phyloP scores from a whole-genome alignment of 192 early-diverging fungal species.

The Coemansia sp. region DNA sequence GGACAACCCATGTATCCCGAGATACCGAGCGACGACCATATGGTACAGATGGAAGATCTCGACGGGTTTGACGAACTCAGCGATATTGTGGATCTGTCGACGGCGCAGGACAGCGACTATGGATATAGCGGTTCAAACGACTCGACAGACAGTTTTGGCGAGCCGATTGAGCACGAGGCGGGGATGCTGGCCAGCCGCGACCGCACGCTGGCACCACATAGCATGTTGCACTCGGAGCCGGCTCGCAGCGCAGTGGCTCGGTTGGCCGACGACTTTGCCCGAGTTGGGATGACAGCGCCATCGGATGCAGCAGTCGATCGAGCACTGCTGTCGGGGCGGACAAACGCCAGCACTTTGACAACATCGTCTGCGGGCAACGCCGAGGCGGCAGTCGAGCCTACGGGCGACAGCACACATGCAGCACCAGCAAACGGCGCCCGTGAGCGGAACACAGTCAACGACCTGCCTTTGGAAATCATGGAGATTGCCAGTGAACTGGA shows the following conservation, averaged over 20 bases:
- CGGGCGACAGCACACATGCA: background rate
- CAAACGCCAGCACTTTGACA: conserved; percentile 29
- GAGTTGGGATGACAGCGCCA: background rate
- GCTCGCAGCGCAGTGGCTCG: conserved; percentile 5
- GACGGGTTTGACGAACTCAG: conserved; percentile 39
- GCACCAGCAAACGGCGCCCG: background rate
- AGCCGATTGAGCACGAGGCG: conserved; percentile 42
- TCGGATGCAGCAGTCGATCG: background rate
- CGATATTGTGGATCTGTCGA: conserved; percentile 34
- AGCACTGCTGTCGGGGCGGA: conserved; percentile 23
- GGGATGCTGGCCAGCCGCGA: conserved; percentile 24
- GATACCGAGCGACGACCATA: conserved; percentile 1
- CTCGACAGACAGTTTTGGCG: conserved; percentile 53
- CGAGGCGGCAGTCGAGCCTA: background rate
- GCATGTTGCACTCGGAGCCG: conserved; percentile 9
- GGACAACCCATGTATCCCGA: background rate
- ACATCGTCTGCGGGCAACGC: conserved; percentile 17
- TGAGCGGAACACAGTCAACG: conserved; percentile 11
- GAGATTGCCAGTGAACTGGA: conserved; percentile 51
- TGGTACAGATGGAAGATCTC: conserved; percentile 50
- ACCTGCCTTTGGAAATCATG: conserved; percentile 50
- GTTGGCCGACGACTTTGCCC: conserved; percentile 15
- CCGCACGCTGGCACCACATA: conserved; percentile 12
- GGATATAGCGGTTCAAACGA: conserved; percentile 38
- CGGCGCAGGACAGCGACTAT: conserved; percentile 30